Percentiles rank a stretch among this genome's conserved stretches.
Evolutionary conservation across 2,329 filamentous ascomycete species (phyloP).

Genomic region (Fusarium irregulare): DNA sequence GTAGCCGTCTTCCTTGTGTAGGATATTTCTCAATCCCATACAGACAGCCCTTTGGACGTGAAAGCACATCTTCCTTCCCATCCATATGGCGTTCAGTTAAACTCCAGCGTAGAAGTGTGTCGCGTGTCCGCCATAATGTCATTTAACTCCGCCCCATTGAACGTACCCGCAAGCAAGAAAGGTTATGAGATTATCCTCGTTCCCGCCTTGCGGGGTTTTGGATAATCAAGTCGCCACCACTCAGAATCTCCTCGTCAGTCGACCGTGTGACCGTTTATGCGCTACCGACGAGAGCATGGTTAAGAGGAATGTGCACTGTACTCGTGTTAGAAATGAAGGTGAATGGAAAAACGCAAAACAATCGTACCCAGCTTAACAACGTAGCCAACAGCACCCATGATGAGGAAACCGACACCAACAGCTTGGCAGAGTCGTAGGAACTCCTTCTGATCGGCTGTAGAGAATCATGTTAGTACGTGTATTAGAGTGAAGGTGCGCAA

Average conservation of each 20-base stretch:
- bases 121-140: slow-evolving; percentile 45
- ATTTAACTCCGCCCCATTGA: slow-evolving; percentile 45
- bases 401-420: slow-evolving; percentile 75
- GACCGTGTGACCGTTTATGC: slow-evolving; percentile 61
- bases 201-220: slow-evolving; percentile 21
- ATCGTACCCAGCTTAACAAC: slow-evolving; percentile 74
- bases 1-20: slow-evolving; percentile 9
- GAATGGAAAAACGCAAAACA: background rate
- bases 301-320: slow-evolving; percentile 74
- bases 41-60: slow-evolving; percentile 14
- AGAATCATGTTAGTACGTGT: slow-evolving; percentile 6
- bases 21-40: slow-evolving; percentile 21
- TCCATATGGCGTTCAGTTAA: slow-evolving; percentile 32
- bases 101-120: slow-evolving; percentile 40
- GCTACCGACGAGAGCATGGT: slow-evolving; percentile 76
- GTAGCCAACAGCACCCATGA: slow-evolving; percentile 78
- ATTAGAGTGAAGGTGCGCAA: background rate
- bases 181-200: slow-evolving; percentile 35
- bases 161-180: slow-evolving; percentile 42
- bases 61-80: slow-evolving; percentile 24
- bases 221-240: slow-evolving; percentile 36
- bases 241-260: slow-evolving; percentile 20
- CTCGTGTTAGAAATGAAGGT: slow-evolving; percentile 17
- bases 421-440: slow-evolving; percentile 64
- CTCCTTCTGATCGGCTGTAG: slow-evolving; percentile 56